Evolutionary conservation across 2,329 filamentous ascomycete species (phyloP), one percentile per base, ranked within the genome.

Genomic region (Phaeosphaeriaceae sp.): DNA sequence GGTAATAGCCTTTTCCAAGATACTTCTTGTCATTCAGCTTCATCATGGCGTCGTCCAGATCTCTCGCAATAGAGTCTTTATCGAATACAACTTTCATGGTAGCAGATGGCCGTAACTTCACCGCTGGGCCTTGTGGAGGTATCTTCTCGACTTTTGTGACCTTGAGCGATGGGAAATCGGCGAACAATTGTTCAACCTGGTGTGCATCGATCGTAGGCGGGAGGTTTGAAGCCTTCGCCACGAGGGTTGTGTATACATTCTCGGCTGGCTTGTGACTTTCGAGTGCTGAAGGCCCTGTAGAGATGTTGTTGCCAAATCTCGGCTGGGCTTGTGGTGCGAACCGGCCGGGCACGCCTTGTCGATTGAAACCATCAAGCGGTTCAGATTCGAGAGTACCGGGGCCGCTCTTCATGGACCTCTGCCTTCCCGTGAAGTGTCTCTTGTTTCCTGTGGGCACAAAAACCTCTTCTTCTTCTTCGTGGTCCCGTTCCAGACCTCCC

Each of bases 11-110:
- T 30, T 48, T 56, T 1, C 68, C 66, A 20, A 72, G 43, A 40
- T 72, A 72, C 23, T 63, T 67, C 52, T 70, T 72, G 42, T 70
- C 68, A 32, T 63, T 71, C 40, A 72, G 42, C 40, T 57, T 64
- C 36, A 64, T 63, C 60, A 70, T 67, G 11, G 65, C 69, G 15
- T 63, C 61, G 37, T 69, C 62, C 3, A 72, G 55, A 40, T 70
- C 64, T 37, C 60, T 49, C 29, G 61, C 57, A 8, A 39, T 63
- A 2, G 66, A 63, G 20, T 64, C 60, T 26, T 67, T 67, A 47
- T 70, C 67, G 42, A 72, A 72, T 7, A 59, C 62, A 28, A 71
- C 54, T 40, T 68, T 70, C 64, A 70, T 68, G 3, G 63, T 52
- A 21, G 54, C 59, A 7, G 63, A 61, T 16, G 66, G 64, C 23